Conservation (phyloP, 345 rosid genomes). For the Pelargonium nanum region DNA sequence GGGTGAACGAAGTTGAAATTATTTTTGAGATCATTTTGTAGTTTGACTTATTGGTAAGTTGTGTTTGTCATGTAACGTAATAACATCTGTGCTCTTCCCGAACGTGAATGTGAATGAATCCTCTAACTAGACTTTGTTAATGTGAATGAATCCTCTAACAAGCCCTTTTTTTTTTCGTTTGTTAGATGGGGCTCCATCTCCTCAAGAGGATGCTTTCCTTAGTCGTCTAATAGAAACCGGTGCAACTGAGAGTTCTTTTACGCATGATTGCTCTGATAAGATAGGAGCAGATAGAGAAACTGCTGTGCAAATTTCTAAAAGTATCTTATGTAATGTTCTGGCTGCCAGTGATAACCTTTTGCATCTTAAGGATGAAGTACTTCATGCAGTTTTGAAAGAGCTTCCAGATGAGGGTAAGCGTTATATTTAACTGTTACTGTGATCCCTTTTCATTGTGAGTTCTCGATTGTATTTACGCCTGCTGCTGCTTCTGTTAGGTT, state of each 20-base stretch:
- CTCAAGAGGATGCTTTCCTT: constrained; percentile 48
- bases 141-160: constrained; percentile 12
- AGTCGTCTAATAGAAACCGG: constrained; percentile 68
- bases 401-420: constrained; percentile 38
- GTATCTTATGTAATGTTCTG: constrained; percentile 41
- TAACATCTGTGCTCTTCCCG: not conserved
- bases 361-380: constrained; percentile 50
- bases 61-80: not conserved
- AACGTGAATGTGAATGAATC: not conserved
- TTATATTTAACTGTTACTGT: not conserved
- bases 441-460: constrained; percentile 6
- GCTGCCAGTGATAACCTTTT: constrained; percentile 46
- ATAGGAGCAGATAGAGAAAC: constrained; percentile 35
- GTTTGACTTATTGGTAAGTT: not conserved
- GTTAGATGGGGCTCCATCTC: constrained; percentile 39
- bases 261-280: constrained; percentile 28
- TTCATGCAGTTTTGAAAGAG: constrained; percentile 36
- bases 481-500: constrained; percentile 38
- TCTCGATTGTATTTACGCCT: constrained; percentile 12
- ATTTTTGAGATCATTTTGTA: not conserved
- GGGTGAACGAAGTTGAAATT: not conserved
- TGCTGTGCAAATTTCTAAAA: constrained; percentile 29
- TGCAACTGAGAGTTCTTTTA: constrained; percentile 77
- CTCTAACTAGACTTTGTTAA: constrained; percentile 16
- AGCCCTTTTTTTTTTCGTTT: constrained; percentile 14